Evolutionary conservation across 192 early-diverging fungal genomes (phyloP), one percentile per base, ranked within the genome.

Genomic region (Nowakowskiella sp.): DNA sequence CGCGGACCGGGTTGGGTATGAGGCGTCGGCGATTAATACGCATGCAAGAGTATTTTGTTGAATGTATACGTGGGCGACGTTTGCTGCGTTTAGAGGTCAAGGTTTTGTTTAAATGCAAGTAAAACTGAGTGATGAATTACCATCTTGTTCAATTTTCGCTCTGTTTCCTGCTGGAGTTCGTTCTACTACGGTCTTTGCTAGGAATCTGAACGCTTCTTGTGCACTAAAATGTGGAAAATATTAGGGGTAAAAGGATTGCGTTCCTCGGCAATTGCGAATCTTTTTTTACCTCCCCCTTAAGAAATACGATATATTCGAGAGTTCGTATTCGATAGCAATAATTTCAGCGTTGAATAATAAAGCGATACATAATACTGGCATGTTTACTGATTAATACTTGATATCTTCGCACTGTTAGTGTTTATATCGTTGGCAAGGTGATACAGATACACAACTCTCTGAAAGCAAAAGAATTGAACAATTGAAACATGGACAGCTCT

Each of bases 1-100:
- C 4, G 92, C 92, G 3, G 88, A 86, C 33, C 91, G 84, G 32
- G 78, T 62, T 10, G 94, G 94, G 61, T 96, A 98, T 55, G 92
- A 89, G 49, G 76, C 72, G 62, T 94, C 90, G 4, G 85, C 83
- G 6, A 95, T 72, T 27, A 89, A 77, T 6, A 92, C 76, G 29
- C 76, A 82, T 6, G 84, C 73, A 23, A 96, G 73, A 26, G 83
- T 85, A 60, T 82, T 76, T 1, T 73, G 51, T 49, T 83, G 77
- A 42, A 84, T 72, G 63, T 88, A 87, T 8, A 88, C 83, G 65
- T 94, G 85, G 9, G 78, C 87, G 7, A 89, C 72, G 71, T 90
- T 87, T 46, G 81, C 86, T 91, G 44, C 3, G 53, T 31, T 32
- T 43, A 51, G 61, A 34, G 22, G 27, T 36, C 24, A 25, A 44